These are phyloP conservation scores for Beverwykella pulmonaria DNA, from an alignment of 495 filamentous ascomycete genomes.

Conservation along the genomic window DNA sequence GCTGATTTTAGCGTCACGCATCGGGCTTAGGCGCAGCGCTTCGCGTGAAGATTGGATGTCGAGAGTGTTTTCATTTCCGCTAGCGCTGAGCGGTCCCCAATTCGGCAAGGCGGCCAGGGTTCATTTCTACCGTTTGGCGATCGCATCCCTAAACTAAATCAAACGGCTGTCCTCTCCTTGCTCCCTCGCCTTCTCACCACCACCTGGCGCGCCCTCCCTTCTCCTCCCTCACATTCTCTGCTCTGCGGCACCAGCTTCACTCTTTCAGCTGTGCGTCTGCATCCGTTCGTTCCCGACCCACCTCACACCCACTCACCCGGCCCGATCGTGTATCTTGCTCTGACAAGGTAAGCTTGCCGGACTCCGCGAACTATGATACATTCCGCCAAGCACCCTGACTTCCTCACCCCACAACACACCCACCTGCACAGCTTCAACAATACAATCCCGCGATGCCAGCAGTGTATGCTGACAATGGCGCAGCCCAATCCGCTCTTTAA, in stretches of 20 bases:
- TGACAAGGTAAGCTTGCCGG: slow-evolving; percentile 31
- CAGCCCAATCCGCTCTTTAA: slow-evolving; percentile 28
- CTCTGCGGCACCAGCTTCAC: slow-evolving; percentile 74
- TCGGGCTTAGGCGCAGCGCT: slow-evolving; percentile 22
- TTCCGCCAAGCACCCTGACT: slow-evolving; percentile 26
- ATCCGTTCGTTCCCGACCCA: slow-evolving; percentile 53
- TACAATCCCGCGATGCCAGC: not conserved
- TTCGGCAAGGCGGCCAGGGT: not conserved
- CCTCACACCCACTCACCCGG: slow-evolving; percentile 15
- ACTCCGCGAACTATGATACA: slow-evolving; percentile 15
- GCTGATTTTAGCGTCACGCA: slow-evolving; percentile 2
- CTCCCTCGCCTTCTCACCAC: slow-evolving; percentile 48
- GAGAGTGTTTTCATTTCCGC: slow-evolving; percentile 17
- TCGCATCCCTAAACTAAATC: slow-evolving; percentile 11
- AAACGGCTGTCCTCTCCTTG: slow-evolving; percentile 8
- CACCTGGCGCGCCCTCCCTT: slow-evolving; percentile 44
- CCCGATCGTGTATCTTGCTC: slow-evolving; percentile 1
- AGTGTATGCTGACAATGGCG: slow-evolving; percentile 16
- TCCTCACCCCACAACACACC: slow-evolving; percentile 2
- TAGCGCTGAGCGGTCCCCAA: slow-evolving; percentile 4
- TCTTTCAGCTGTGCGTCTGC: slow-evolving; percentile 74
- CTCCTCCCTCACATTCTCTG: slow-evolving; percentile 30
- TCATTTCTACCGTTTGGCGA: not conserved
- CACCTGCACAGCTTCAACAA: not conserved
- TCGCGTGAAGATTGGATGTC: not conserved